Base-by-base conservation (phyloP, 257 asterid species). In the Anisodus tanguticus region DNA sequence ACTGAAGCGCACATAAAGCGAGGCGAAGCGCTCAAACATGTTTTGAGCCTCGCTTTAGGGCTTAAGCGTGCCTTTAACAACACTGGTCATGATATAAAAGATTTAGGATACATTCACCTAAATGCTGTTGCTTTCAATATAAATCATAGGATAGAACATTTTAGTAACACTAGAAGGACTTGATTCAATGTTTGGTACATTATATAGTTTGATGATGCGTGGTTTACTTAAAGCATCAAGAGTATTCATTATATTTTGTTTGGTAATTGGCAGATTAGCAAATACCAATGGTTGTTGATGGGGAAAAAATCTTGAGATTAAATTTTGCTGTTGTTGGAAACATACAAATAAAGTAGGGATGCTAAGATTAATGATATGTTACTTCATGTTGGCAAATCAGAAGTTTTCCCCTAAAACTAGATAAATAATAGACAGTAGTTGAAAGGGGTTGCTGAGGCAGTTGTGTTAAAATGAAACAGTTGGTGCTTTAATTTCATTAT, bases 221-320 rank as follows among this genome's bases (percentile, higher is more conserved):
- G 58, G 39, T 10, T 19, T 72, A 5, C 59, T 12, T 55, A 13
- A 66, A 31, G 72, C 74, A 13, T 35, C 10, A 17, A 12, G 47
- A 13, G n/a, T 45, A 19, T 58, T 72, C 59, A 45, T 45, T 45
- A 45, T 45, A 4, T 49, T n/a, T 72, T 72, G 51, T 72, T 45
- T 72, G 80, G 41, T 72, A 45, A 45, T 72, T 72, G 58, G 59
- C 37, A 72, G 57, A 19, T 72, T 47, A 19, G 80, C n/a, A 72
- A 72, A 5, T 45, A 45, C 10, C 59, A n/a, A 5, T 45, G 80
- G 41, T 19, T 45, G 60, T 66, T 66, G 74, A 66, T 66, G 74
- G 74, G 35, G 35, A 13, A 26, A 26, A 10, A 12, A 31, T 2
- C 72, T 0, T 1, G 72, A 66, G 19, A 66, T 35, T 16, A 66